Evolutionary conservation across 345 rosid genomes (phyloP).

Genomic region (Ailanthus altissimus): DNA sequence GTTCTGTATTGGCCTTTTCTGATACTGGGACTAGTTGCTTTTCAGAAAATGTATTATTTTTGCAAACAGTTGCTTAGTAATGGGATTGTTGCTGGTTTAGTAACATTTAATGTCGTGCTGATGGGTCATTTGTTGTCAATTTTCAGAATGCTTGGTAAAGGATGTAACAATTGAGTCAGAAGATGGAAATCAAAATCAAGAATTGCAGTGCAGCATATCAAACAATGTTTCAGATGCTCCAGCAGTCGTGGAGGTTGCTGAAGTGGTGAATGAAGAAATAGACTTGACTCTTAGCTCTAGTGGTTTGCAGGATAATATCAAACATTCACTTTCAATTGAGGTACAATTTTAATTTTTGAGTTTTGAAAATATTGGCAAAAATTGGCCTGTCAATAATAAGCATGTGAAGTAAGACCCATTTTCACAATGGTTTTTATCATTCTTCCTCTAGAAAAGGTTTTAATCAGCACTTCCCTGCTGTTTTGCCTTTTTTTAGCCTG

Average conservation of each 20-base stretch:
- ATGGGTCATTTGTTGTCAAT: constrained; percentile 14
- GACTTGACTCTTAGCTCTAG: constrained; percentile 27
- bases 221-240: constrained; percentile 29
- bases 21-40: too few relatives aligned
- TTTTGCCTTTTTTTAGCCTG: neutral
- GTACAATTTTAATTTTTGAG: constrained; percentile 32
- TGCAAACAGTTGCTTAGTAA: neutral
- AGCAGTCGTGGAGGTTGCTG: constrained; percentile 19
- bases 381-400: neutral
- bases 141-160: constrained; percentile 26
- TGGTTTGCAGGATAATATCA: constrained; percentile 15
- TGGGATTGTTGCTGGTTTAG: constrained; percentile 5
- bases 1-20: neutral
- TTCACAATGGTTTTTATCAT: neutral
- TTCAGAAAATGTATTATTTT: neutral
- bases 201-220: constrained; percentile 34
- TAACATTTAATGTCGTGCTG: constrained; percentile 4
- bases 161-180: constrained; percentile 30
- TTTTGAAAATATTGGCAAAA: neutral
- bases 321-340: constrained; percentile 61
- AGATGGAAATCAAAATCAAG: constrained; percentile 41
- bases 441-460: neutral
- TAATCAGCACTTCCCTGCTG: neutral
- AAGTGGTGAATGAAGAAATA: constrained; percentile 20
- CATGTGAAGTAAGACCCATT: neutral